Evolutionary conservation across 371 early-diverging fungal species (phyloP), one percentile per base, ranked within the genome.

Genomic region (Mucor lusitanicus): DNA sequence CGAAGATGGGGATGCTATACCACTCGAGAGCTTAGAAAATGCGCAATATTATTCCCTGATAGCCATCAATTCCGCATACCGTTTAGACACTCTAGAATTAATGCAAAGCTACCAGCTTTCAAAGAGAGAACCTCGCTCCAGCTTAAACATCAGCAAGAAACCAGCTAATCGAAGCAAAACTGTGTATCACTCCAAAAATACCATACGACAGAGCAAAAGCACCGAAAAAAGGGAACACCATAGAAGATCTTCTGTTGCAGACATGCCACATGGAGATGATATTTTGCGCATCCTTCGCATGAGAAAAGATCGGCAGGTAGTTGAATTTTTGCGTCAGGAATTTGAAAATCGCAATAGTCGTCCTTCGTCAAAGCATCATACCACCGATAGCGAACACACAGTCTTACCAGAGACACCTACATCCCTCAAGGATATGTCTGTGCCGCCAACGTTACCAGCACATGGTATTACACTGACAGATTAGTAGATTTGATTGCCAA

Each of bases 1-100:
- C 17, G 90, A 90, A 58, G 89, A 87, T 53, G 91, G 88, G 7
- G 88, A 95, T 60, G 91, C 91, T 4, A 78, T 94, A 50, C 80
- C 92, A 1, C 63, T 82, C 25, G 85, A 87, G 6, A 73, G 74
- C 3, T 83, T 95, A 3, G 93, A 91, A 67, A 89, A 81, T 33
- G 69, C 81, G 1, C 87, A 89, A 74, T 95, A 93, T 75, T 76
- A 78, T 25, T 85, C 86, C 61, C 75, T 91, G 32, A 55, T 82
- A 46, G 77, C 80, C 13, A 80, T 89, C 30, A 80, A 79, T n/a
- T 68, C 75, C 4, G 81, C 84, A 64, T 91, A 90, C 63, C 80
- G 83, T 44, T 64, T 77, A 64, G 71, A 77, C 9, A 77, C 83
- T 15, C 78, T 81, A 33, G 79, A 82, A 30, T 77, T 91, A 15